Percentiles rank a stretch among this genome's conserved stretches.
phyloP scores from a whole-genome alignment of 495 filamentous ascomycete genomes.

The Aspergillus incahuasiensis region DNA sequence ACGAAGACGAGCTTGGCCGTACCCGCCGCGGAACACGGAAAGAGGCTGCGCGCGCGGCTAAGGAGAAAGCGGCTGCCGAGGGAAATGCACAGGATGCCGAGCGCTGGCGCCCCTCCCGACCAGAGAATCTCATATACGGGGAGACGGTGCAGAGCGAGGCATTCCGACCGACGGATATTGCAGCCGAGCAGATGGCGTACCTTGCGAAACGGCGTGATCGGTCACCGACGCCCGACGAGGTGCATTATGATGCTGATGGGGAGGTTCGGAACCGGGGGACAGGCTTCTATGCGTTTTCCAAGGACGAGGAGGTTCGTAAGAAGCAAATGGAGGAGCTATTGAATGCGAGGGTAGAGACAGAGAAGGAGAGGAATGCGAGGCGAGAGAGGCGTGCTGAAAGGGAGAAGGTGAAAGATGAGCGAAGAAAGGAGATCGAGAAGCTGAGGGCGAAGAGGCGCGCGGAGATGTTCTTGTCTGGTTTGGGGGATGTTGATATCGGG shows the following conservation, averaged over 20 bases:
- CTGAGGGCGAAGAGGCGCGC: constrained; percentile 57
- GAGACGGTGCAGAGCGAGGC: constrained; percentile 75
- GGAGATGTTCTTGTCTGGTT: constrained; percentile 64
- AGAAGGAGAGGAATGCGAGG: constrained; percentile 52
- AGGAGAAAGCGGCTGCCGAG: constrained; percentile 38
- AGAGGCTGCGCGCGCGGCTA: constrained; percentile 54
- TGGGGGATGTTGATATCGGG: constrained; percentile 20
- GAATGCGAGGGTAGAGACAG: constrained; percentile 62
- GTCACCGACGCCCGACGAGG: constrained; percentile 64
- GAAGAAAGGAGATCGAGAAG: constrained; percentile 55
- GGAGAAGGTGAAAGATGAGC: constrained; percentile 47
- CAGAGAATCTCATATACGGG: constrained; percentile 73
- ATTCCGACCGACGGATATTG: constrained; percentile 63
- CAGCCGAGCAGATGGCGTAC: constrained; percentile 60
- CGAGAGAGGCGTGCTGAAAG: constrained; percentile 43
- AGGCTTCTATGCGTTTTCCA: constrained; percentile 83
- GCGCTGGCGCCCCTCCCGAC: constrained; percentile 56
- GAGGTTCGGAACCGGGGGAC: constrained; percentile 86
- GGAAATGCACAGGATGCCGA: constrained; percentile 36
- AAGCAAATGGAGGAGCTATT: constrained; percentile 73
- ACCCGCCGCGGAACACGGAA: constrained; percentile 60
- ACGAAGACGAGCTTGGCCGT: constrained; percentile 86
- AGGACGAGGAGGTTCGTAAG: constrained; percentile 58
- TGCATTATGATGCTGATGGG: constrained; percentile 76
- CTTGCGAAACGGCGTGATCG: constrained; percentile 71